Percentiles rank a stretch among this genome's conserved stretches.
phyloP scores from a whole-genome alignment of 2,329 filamentous ascomycete genomes.

The Neodidymelliopsis sp. region DNA sequence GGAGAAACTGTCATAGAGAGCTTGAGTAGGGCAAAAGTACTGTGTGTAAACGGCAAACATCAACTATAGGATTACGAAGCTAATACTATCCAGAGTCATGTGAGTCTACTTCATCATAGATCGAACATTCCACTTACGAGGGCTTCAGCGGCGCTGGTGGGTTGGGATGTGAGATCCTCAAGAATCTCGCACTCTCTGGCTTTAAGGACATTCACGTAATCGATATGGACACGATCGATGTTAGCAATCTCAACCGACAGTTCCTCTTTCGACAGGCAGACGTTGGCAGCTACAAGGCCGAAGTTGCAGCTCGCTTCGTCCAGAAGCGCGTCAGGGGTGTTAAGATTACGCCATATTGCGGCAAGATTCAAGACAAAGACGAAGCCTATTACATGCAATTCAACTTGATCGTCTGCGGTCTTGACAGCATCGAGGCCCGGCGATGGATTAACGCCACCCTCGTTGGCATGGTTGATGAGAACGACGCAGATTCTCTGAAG shows the following conservation, averaged over 20 bases:
- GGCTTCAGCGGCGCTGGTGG: conserved; percentile 86
- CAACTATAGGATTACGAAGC: conserved; percentile 8
- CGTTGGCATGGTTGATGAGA: conserved; percentile 85
- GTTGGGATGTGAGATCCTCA: conserved; percentile 93
- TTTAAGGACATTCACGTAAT: conserved; percentile 99
- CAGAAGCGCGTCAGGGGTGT: conserved; percentile 89
- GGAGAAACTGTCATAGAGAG: conserved; percentile 57
- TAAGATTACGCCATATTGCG: conserved; percentile 91
- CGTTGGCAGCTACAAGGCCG: conserved; percentile 92
- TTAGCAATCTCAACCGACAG: conserved; percentile 96
- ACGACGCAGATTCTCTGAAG: conserved; percentile 85
- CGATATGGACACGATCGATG: conserved; percentile 99
- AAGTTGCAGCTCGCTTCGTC: conserved; percentile 90
- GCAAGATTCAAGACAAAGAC: conserved; percentile 95
- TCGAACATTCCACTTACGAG: conserved; percentile 47
- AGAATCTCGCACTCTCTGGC: conserved; percentile 92
- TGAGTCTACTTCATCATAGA: conserved; percentile 31
- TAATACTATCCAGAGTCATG: conserved; percentile 48
- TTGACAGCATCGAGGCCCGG: conserved; percentile 97
- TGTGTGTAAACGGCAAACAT: conserved; percentile 62
- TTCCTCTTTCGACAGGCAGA: conserved; percentile 93
- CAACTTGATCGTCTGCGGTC: conserved; percentile 87
- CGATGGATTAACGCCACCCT: conserved; percentile 98
- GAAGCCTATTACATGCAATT: conserved; percentile 98
- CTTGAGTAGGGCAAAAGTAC: conserved; percentile 57